Base-by-base conservation (phyloP, 768 basidiomycete genomes). In the Mycena alexandri region DNA sequence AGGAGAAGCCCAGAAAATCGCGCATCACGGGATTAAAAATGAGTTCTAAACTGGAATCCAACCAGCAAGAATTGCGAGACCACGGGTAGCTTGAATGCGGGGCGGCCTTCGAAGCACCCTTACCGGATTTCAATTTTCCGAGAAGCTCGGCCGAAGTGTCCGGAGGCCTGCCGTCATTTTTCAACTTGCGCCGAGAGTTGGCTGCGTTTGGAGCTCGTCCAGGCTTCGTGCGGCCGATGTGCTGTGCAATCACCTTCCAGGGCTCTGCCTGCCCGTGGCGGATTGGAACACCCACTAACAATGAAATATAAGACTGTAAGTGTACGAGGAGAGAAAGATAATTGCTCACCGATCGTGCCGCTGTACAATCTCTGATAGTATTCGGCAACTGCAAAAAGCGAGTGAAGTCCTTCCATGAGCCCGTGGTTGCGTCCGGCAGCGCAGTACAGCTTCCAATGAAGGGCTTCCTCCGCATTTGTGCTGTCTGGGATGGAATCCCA, bases 391-490 rank as follows among this genome's bases (percentile, higher is more conserved):
- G 22, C 36, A 34, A 52, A 68, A 2, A 75, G 41, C 19, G 63
- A 38, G 0, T 55, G 17, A 3, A 79, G 12, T 0, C 77, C 79
- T 24, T 75, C 73, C 12, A 79, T 55, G 33, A 79, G 72, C 5
- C 16, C 44, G 42, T 69, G 65, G 36, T 34, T 36, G 69, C 51
- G 11, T 51, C 46, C 14, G 14, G 36, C 52, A 16, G 61, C 65
- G 24, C 25, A 41, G 46, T 81, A 80, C 0, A 81, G 25, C 52
- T 77, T 79, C 71, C 71, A 78, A 59, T 82, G 76, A 74, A 80
- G 77, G 0, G 78, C 62, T 59, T 82, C 81, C 50, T 79, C 77
- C 1, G 80, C 76, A 71, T 82, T 82, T 7, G 76, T 80, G 1
- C 75, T 79, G 1, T 69, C 53, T 0, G 79, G 80, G 1, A 82